These are phyloP conservation scores for Corylus heterophylla DNA, from an alignment of 306 rosid genomes.

Conservation along the genomic window DNA sequence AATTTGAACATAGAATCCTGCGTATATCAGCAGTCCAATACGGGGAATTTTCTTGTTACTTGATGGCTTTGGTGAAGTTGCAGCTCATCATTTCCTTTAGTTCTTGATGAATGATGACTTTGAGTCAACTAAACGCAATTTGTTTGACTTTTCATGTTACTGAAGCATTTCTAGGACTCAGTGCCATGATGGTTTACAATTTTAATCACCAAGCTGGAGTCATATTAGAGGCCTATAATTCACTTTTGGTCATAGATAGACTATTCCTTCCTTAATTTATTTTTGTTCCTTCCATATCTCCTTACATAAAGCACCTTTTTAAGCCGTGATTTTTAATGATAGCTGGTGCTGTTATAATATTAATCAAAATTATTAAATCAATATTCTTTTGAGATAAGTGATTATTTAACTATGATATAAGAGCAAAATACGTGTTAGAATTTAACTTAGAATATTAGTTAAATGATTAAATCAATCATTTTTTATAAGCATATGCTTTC, in stretches of 20 bases:
- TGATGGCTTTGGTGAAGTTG: not conserved
- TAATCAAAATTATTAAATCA: too few species aligned
- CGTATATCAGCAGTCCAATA: not conserved
- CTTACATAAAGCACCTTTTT: not conserved
- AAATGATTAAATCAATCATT: too few species aligned
- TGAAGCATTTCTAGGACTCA: not conserved
- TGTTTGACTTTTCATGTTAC: not conserved
- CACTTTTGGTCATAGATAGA: not conserved
- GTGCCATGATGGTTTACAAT: not conserved
- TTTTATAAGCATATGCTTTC: too few species aligned
- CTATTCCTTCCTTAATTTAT: not conserved
- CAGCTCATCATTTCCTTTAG: not conserved
- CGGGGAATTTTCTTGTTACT: not conserved
- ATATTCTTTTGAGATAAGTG: too few species aligned
- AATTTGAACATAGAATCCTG: not conserved
- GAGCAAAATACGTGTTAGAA: too few species aligned
- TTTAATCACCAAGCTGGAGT: not conserved
- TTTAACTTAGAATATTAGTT: too few species aligned
- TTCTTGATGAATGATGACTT: not conserved
- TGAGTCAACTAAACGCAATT: not conserved
- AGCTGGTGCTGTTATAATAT: too few species aligned
- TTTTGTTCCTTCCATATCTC: too few species aligned
- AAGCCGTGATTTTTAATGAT: not conserved
- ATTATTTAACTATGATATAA: too few species aligned
- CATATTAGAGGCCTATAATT: not conserved